Conservation (phyloP, 2,329 filamentous ascomycete genomes). For the Neofusicoccum sp. region DNA sequence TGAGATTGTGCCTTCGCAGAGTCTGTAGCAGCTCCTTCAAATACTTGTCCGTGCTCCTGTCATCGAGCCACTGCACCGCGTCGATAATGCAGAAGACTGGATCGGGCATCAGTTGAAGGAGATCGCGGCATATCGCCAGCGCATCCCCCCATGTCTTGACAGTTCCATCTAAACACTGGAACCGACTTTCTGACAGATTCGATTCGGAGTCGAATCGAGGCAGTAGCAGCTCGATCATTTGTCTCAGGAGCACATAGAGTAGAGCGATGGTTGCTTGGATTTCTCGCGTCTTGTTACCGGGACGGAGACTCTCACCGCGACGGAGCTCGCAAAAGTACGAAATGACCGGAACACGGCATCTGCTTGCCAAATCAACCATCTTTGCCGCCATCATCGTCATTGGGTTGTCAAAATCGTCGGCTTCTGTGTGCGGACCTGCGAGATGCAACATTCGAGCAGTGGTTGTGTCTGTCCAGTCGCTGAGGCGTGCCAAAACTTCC, state of each 20-base stretch:
- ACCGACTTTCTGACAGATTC: slow-evolving; percentile 3
- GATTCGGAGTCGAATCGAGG: slow-evolving; percentile 2
- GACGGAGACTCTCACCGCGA: neutral
- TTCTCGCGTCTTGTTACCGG: slow-evolving; percentile 8
- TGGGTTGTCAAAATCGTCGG: slow-evolving; percentile 14
- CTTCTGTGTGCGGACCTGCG: neutral
- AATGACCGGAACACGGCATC: slow-evolving; percentile 1
- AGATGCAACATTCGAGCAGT: neutral
- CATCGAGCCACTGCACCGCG: slow-evolving; percentile 22
- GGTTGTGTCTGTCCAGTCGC: neutral
- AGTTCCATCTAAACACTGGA: slow-evolving; percentile 14
- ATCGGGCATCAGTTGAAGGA: neutral
- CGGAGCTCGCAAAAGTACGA: slow-evolving; percentile 21
- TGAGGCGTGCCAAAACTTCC: neutral
- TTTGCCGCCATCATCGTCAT: slow-evolving; percentile 9
- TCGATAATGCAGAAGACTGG: slow-evolving; percentile 21
- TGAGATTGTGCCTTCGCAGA: slow-evolving; percentile 16
- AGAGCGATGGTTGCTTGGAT: slow-evolving; percentile 7
- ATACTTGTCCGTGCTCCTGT: slow-evolving; percentile 13
- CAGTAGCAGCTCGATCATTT: slow-evolving; percentile 17
- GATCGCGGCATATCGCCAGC: slow-evolving; percentile 2
- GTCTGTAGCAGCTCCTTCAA: slow-evolving; percentile 2
- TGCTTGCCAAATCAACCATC: slow-evolving; percentile 16
- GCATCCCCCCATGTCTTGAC: neutral
- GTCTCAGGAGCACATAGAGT: slow-evolving; percentile 20